Conservation (phyloP, 441 rosid genomes). For the Brassica hybrid region DNA sequence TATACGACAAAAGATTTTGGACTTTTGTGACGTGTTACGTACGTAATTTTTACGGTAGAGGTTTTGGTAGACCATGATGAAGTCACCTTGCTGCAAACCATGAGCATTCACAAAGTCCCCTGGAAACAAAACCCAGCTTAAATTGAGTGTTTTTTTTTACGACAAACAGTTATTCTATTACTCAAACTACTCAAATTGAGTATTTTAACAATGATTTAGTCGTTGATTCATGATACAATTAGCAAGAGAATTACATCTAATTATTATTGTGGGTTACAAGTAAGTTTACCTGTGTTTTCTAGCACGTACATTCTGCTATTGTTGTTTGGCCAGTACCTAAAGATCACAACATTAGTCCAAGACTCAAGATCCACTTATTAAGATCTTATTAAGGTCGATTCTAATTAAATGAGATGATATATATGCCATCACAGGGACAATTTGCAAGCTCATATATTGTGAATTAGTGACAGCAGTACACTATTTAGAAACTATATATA, state of each 20-base stretch:
- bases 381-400: neutral
- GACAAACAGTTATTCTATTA: no score
- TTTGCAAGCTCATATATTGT: neutral
- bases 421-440: neutral
- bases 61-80: slow-evolving; percentile 77
- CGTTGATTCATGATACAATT: neutral
- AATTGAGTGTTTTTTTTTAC: neutral
- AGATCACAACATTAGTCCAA: slow-evolving; percentile 31
- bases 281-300: slow-evolving; percentile 81
- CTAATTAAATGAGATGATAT: neutral
- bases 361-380: slow-evolving; percentile 4
- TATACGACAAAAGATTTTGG: neutral
- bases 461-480: neutral
- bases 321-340: slow-evolving; percentile 98
- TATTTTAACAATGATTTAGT: slow-evolving; percentile 2
- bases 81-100: slow-evolving; percentile 86
- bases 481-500: neutral
- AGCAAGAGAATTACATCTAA: neutral
- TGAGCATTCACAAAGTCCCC: slow-evolving; percentile 89
- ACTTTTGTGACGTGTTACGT: slow-evolving; percentile 34
- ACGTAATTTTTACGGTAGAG: slow-evolving; percentile 66
- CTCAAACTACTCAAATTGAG: no score
- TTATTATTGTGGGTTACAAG: neutral
- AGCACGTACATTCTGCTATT: slow-evolving; percentile 96
- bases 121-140: slow-evolving; percentile 36